Conservation (phyloP, 2,329 filamentous ascomycete species). For the Pyricularia sp. region DNA sequence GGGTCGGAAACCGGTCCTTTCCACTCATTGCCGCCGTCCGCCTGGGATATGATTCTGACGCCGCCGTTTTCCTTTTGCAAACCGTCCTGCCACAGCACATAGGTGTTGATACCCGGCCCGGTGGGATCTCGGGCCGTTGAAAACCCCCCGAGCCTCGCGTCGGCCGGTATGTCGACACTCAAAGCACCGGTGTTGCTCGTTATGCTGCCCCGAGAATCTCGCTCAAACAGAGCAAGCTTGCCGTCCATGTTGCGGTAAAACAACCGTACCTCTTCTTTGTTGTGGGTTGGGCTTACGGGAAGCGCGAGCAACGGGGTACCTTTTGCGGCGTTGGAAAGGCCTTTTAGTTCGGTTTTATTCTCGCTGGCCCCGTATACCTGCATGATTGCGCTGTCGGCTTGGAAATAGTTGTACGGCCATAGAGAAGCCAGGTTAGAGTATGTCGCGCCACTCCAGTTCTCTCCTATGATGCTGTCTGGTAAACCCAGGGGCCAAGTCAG, state of each 20-base stretch:
- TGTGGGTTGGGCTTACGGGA: background rate
- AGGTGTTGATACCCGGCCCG: slow-evolving; percentile 12
- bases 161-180: slow-evolving; percentile 8
- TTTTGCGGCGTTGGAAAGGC: background rate
- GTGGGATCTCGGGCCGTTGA: slow-evolving; percentile 7
- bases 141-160: slow-evolving; percentile 13
- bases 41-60: background rate
- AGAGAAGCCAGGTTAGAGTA: slow-evolving; percentile 7
- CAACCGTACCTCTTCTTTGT: background rate
- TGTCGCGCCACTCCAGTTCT: background rate
- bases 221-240: slow-evolving; percentile 6
- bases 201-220: slow-evolving; percentile 4
- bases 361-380: background rate
- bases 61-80: slow-evolving; percentile 2
- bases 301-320: background rate
- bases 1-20: slow-evolving; percentile 2
- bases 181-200: background rate
- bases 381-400: slow-evolving; percentile 4
- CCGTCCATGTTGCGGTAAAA: slow-evolving; percentile 5
- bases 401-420: slow-evolving; percentile 6
- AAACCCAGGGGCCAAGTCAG: background rate
- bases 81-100: slow-evolving; percentile 15
- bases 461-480: background rate
- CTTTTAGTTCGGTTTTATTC: background rate
- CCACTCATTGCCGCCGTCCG: background rate